Conservation (phyloP, 805 yeast species). For the Pichia cephalocereana region DNA sequence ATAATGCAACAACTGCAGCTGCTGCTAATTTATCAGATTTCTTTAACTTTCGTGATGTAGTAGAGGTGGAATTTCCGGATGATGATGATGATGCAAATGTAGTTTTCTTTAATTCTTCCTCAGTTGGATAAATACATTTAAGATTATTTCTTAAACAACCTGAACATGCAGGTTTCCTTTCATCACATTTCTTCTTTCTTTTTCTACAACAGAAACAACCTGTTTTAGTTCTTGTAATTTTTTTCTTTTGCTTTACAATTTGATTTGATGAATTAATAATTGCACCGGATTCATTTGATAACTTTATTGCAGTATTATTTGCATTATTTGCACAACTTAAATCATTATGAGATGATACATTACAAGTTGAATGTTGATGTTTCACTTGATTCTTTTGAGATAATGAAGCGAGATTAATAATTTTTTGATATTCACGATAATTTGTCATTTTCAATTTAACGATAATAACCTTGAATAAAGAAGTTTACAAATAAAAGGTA, state of each 20-base stretch:
- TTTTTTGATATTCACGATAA: constrained; percentile 26
- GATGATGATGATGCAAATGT: constrained; percentile 2
- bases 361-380: constrained; percentile 8
- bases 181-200: constrained; percentile 32
- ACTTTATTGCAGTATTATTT: not conserved
- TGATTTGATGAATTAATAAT: not conserved
- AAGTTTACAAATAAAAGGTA: not conserved
- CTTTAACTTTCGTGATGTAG: not conserved
- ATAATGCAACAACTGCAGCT: not conserved
- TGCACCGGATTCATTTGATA: not conserved
- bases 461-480: not conserved
- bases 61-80: not conserved
- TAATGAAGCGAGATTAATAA: constrained; percentile 12
- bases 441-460: constrained; percentile 14
- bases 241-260: constrained; percentile 14
- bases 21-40: constrained; percentile 4
- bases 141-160: constrained; percentile 28
- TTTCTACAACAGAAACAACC: constrained; percentile 31
- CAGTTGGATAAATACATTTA: constrained; percentile 27
- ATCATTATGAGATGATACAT: not conserved
- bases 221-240: constrained; percentile 29
- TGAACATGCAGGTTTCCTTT: constrained; percentile 26
- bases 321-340: not conserved
- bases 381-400: not conserved
- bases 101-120: constrained; percentile 11